These are phyloP conservation scores for Boletus insuetus DNA, from an alignment of 768 basidiomycete genomes.

Conservation along the genomic window DNA sequence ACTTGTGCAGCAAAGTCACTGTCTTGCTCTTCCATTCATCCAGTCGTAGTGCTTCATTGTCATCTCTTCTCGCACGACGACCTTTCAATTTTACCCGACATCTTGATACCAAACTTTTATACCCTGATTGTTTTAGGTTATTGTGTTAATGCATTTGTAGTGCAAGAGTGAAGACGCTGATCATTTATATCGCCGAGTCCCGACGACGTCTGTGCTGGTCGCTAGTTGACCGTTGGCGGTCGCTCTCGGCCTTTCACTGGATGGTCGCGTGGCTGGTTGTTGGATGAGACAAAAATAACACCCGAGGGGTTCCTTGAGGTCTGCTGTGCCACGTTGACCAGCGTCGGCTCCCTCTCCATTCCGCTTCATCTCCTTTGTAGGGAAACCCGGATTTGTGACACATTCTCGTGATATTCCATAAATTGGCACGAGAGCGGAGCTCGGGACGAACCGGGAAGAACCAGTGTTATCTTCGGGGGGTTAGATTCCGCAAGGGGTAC, in stretches of 20 bases:
- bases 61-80: neutral
- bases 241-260: neutral
- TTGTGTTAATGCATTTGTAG: too few relatives aligned
- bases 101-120: slow-evolving; percentile 4
- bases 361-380: neutral
- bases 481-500: neutral
- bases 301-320: neutral
- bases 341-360: slow-evolving; percentile 1
- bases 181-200: neutral
- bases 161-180: neutral
- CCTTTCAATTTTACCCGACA: neutral
- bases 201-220: neutral
- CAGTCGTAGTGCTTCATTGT: neutral
- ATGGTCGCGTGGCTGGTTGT: neutral
- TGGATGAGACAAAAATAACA: slow-evolving; percentile 1
- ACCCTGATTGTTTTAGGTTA: too few relatives aligned
- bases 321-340: neutral
- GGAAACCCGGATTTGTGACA: neutral
- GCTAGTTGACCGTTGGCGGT: too few relatives aligned
- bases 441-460: slow-evolving; percentile 22
- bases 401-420: neutral
- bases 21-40: neutral
- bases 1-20: neutral
- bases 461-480: neutral
- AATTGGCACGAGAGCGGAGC: neutral